Percentiles rank a stretch among this genome's conserved stretches.
phyloP scores from a whole-genome alignment of 495 filamentous ascomycete genomes.

The Aspergillus kassunensis region DNA sequence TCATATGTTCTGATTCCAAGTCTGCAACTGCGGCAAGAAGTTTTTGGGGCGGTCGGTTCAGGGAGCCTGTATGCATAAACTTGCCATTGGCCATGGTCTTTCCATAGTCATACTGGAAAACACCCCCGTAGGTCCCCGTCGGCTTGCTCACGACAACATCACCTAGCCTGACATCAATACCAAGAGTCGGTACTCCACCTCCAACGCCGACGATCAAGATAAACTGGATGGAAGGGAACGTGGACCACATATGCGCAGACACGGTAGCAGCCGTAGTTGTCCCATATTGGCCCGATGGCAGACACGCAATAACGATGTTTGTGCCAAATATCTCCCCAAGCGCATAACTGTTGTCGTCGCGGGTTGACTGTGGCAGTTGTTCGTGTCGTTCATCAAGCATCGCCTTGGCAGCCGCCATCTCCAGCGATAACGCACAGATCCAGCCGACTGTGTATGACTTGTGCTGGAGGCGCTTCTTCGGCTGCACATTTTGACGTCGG shows the following conservation, averaged over 20 bases:
- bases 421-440: slow-evolving; percentile 5
- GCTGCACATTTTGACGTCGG: no score
- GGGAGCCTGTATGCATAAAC: slow-evolving; percentile 31
- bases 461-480: no score
- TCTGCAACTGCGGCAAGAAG: slow-evolving; percentile 17
- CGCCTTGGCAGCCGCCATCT: slow-evolving; percentile 1
- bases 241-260: slow-evolving; percentile 21
- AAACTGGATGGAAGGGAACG: slow-evolving; percentile 22
- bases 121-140: slow-evolving; percentile 17
- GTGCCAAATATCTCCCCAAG: slow-evolving; percentile 2
- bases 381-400: slow-evolving; percentile 2
- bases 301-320: slow-evolving; percentile 33
- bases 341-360: not conserved
- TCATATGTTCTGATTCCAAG: slow-evolving; percentile 1
- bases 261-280: slow-evolving; percentile 26
- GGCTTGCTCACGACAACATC: slow-evolving; percentile 36
- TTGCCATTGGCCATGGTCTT: slow-evolving; percentile 26
- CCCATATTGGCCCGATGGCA: slow-evolving; percentile 24
- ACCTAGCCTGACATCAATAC: slow-evolving; percentile 30
- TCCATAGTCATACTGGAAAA: slow-evolving; percentile 38
- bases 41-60: slow-evolving; percentile 30
- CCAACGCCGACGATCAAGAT: slow-evolving; percentile 34
- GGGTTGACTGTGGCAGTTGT: not conserved
- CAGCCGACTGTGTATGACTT: not conserved
- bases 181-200: slow-evolving; percentile 26